Conservation (phyloP, 1,139 yeast species). For the Candida sanyaensis region DNA sequence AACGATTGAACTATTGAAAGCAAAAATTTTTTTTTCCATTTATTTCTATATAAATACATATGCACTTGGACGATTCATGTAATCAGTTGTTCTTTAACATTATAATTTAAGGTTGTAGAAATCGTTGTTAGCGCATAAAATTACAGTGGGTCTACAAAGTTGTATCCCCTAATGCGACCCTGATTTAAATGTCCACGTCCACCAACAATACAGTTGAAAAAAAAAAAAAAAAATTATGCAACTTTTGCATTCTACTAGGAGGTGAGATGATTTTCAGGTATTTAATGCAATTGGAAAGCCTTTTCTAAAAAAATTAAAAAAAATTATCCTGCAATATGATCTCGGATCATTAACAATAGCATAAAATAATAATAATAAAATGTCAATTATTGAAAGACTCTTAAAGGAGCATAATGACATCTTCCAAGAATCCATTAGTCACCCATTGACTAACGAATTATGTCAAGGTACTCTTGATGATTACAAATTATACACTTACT, state of each 20-base stretch:
- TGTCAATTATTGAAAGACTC: slow-evolving; percentile 17
- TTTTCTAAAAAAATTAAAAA: background rate
- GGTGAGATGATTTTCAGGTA: background rate
- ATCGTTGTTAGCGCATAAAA: background rate
- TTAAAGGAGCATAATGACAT: slow-evolving; percentile 22
- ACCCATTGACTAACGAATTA: slow-evolving; percentile 46
- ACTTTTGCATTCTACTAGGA: too few species aligned
- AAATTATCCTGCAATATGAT: too few species aligned
- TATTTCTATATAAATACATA: too few species aligned
- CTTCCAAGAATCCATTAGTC: slow-evolving; percentile 35
- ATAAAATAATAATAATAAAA: background rate
- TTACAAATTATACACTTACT: slow-evolving; percentile 41
- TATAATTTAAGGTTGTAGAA: background rate
- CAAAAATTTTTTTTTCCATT: too few species aligned
- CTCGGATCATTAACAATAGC: background rate
- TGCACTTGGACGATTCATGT: too few species aligned
- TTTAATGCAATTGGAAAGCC: slow-evolving; percentile 1
- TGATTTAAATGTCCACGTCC: background rate
- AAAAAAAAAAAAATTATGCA: too few species aligned
- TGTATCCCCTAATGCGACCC: slow-evolving; percentile 1
- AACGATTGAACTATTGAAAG: too few species aligned
- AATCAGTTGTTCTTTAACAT: too few species aligned
- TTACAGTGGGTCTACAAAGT: background rate
- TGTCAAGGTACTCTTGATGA: slow-evolving; percentile 49
- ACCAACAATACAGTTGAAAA: too few species aligned